A percentile compares a stretch with the other conserved stretches of the same genome.
These are phyloP conservation scores for Aspergillus avenaceus DNA, from an alignment of 495 filamentous ascomycete genomes.

Conservation along the genomic window DNA sequence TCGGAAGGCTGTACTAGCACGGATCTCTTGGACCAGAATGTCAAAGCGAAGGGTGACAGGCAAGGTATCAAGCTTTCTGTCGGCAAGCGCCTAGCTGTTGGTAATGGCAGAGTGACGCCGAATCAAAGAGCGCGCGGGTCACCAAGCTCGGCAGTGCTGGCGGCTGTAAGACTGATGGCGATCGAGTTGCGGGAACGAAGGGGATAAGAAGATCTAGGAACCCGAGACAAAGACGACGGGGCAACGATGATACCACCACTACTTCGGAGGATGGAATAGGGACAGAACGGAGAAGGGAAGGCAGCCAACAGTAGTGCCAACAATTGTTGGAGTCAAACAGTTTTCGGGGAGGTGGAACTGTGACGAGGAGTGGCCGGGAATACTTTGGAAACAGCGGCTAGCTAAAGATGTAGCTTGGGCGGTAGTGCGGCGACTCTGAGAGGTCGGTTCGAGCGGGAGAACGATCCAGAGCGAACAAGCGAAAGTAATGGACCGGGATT, in stretches of 20 bases:
- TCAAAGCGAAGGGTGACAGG: background rate
- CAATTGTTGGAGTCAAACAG: slow-evolving; percentile 1
- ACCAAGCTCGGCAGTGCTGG: slow-evolving; percentile 2
- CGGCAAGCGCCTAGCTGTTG: slow-evolving; percentile 2
- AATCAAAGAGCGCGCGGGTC: slow-evolving; percentile 8
- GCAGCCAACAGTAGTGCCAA: background rate
- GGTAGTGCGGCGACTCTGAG: slow-evolving; percentile 28
- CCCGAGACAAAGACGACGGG: background rate
- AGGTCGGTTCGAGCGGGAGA: slow-evolving; percentile 21
- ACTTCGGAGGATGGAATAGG: background rate
- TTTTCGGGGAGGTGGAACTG: background rate
- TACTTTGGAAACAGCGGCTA: slow-evolving; percentile 21
- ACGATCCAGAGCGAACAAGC: slow-evolving; percentile 26
- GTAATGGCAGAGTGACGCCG: slow-evolving; percentile 1
- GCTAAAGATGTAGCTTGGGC: slow-evolving; percentile 18
- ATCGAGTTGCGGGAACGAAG: background rate
- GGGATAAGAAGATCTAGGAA: slow-evolving; percentile 2
- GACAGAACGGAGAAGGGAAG: slow-evolving; percentile 1
- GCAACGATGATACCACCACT: slow-evolving; percentile 2
- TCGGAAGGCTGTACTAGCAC: slow-evolving; percentile 6
- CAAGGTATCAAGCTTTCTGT: slow-evolving; percentile 10
- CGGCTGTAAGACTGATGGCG: background rate
- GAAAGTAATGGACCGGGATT: slow-evolving; percentile 27
- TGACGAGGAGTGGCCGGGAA: slow-evolving; percentile 11
- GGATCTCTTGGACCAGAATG: slow-evolving; percentile 4